Conservation (phyloP, 2,329 filamentous ascomycete genomes). For the Colletotrichum sp. region DNA sequence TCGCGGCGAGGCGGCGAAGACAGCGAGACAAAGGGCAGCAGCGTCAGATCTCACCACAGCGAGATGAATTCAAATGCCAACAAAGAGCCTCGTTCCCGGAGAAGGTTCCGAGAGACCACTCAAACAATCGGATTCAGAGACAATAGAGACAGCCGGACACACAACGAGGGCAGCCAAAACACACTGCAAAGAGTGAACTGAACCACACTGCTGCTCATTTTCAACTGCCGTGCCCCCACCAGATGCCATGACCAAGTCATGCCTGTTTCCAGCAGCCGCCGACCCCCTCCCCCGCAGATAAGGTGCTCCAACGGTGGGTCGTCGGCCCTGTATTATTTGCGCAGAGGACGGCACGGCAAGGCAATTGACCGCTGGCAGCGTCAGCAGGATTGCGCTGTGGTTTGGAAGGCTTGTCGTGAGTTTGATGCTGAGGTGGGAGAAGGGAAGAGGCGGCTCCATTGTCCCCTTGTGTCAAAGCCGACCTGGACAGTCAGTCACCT, state of each 20-base stretch:
- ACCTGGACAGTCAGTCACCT: background rate
- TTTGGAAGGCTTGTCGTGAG: background rate
- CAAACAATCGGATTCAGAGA: background rate
- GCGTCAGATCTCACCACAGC: background rate
- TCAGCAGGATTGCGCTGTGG: background rate
- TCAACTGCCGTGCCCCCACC: conserved; percentile 19
- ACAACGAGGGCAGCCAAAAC: background rate
- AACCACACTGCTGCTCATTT: background rate
- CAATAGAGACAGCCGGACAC: background rate
- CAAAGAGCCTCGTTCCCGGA: background rate
- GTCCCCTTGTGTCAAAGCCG: background rate
- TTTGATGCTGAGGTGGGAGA: background rate
- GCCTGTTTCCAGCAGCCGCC: conserved; percentile 3
- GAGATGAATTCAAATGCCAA: background rate
- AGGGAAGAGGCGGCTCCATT: background rate
- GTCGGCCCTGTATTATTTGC: background rate
- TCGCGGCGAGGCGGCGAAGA: background rate
- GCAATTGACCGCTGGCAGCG: background rate
- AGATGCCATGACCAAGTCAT: background rate
- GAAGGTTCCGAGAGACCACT: background rate
- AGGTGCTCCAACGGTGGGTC: background rate
- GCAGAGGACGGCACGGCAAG: background rate
- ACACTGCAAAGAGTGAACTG: background rate
- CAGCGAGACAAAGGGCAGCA: background rate
- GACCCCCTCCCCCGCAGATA: conserved; percentile 10